Conservation (phyloP, 495 filamentous ascomycete genomes). For the Lasiosphaeria miniovina region DNA sequence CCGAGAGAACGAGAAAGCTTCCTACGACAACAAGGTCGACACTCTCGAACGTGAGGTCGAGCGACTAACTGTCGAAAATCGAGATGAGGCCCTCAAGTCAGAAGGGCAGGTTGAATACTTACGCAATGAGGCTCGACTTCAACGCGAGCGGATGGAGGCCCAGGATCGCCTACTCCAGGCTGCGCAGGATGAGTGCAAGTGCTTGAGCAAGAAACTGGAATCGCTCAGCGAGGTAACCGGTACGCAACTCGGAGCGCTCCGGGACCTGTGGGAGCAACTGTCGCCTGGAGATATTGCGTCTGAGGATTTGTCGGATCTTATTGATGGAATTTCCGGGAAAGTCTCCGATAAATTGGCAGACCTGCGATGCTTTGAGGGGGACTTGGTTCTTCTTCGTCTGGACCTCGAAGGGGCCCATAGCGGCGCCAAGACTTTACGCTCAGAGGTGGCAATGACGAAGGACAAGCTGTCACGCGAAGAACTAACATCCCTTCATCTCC, state of each 20-base stretch:
- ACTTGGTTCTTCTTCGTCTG: constrained; percentile 41
- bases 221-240: constrained; percentile 44
- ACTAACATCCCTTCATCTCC: constrained; percentile 36
- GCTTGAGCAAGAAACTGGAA: constrained; percentile 51
- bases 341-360: constrained; percentile 52
- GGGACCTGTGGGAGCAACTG: constrained; percentile 60
- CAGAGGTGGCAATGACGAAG: constrained; percentile 40
- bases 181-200: constrained; percentile 49
- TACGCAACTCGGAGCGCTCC: constrained; percentile 54
- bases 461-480: constrained; percentile 51
- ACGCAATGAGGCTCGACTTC: constrained; percentile 53
- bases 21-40: constrained; percentile 64
- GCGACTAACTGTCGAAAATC: constrained; percentile 51
- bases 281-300: constrained; percentile 55
- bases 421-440: constrained; percentile 33
- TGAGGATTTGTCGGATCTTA: constrained; percentile 55
- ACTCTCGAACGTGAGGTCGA: constrained; percentile 69
- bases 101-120: constrained; percentile 53
- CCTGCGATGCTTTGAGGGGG: constrained; percentile 41
- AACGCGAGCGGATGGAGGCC: constrained; percentile 50
- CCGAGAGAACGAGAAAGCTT: constrained; percentile 71
- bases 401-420: constrained; percentile 43
- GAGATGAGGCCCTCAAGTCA: constrained; percentile 54
- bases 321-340: constrained; percentile 61
- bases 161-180: constrained; percentile 54